Conservation (phyloP, 2,329 filamentous ascomycete genomes). For the Apiospora phragmitis region DNA sequence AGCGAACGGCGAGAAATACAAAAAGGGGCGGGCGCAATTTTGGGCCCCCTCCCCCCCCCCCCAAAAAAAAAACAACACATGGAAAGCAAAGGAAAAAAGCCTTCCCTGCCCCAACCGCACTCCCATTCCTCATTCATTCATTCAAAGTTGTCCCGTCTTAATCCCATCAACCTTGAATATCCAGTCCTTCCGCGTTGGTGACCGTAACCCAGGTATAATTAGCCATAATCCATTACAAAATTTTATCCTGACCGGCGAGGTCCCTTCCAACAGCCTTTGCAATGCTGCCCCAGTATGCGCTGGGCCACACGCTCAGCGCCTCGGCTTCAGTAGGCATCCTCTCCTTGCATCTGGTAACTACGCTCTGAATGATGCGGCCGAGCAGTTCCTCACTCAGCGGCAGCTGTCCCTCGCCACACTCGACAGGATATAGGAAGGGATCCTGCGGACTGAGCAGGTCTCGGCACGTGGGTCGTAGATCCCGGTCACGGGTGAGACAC, state of each 20-base stretch:
- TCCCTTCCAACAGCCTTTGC: constrained; percentile 43
- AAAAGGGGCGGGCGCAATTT: neutral
- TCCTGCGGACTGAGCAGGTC: constrained; percentile 61
- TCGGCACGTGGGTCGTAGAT: constrained; percentile 62
- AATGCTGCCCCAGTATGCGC: constrained; percentile 62
- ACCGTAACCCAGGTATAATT: constrained; percentile 14
- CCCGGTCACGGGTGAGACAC: constrained; percentile 63
- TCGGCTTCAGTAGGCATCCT: constrained; percentile 60
- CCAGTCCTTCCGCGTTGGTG: neutral
- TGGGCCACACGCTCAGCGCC: constrained; percentile 55
- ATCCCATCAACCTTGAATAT: neutral
- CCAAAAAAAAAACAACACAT: constrained; percentile 9
- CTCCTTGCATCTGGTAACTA: constrained; percentile 59
- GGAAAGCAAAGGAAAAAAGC: neutral
- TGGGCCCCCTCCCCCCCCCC: neutral
- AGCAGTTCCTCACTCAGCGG: constrained; percentile 65
- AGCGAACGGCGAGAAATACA: constrained; percentile 5
- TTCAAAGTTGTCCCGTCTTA: neutral
- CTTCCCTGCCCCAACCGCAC: neutral
- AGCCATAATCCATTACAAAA: constrained; percentile 8
- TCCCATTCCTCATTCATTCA: neutral
- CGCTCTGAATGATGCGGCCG: constrained; percentile 62
- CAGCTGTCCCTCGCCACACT: constrained; percentile 54
- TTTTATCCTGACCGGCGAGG: neutral
- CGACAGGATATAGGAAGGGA: constrained; percentile 64